Evolutionary conservation across 1,284 basidiomycete species (phyloP).

Genomic region (Trichosporon sp.): DNA sequence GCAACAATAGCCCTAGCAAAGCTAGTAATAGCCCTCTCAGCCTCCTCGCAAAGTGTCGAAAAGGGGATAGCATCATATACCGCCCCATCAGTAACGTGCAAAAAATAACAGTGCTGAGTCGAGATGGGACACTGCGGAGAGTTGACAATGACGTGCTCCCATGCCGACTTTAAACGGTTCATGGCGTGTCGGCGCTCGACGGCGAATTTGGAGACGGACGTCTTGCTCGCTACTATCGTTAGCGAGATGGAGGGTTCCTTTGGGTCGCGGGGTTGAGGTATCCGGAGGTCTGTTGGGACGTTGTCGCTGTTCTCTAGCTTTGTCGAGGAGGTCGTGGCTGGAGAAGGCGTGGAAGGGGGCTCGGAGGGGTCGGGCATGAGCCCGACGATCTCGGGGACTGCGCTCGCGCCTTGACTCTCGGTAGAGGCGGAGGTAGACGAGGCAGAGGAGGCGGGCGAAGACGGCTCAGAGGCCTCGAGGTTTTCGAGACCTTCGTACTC

Average conservation of each 20-base stretch:
- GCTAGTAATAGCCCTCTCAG: neutral
- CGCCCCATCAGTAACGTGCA: neutral
- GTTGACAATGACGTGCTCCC: conserved; percentile 8
- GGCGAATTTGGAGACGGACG: conserved; percentile 19
- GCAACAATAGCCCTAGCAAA: neutral
- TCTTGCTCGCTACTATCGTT: conserved; percentile 4
- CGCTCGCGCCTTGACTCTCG: too few relatives aligned
- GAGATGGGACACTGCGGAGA: neutral
- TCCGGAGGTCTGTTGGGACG: neutral
- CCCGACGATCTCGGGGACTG: too few relatives aligned
- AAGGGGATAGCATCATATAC: neutral
- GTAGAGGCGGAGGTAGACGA: too few relatives aligned
- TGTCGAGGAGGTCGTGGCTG: too few relatives aligned
- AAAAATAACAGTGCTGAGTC: neutral
- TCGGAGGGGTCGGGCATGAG: too few relatives aligned
- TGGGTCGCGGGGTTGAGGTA: neutral
- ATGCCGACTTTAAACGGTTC: conserved; percentile 16
- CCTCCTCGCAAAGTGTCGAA: neutral
- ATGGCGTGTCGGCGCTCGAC: conserved; percentile 19
- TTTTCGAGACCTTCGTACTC: too few relatives aligned
- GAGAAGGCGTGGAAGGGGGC: too few relatives aligned
- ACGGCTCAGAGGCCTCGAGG: too few relatives aligned
- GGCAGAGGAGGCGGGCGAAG: too few relatives aligned
- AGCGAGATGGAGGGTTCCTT: neutral
- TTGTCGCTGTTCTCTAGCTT: too few relatives aligned